Evolutionary conservation across 2,329 filamentous ascomycete species (phyloP).

Genomic region (Huntiella savannae): DNA sequence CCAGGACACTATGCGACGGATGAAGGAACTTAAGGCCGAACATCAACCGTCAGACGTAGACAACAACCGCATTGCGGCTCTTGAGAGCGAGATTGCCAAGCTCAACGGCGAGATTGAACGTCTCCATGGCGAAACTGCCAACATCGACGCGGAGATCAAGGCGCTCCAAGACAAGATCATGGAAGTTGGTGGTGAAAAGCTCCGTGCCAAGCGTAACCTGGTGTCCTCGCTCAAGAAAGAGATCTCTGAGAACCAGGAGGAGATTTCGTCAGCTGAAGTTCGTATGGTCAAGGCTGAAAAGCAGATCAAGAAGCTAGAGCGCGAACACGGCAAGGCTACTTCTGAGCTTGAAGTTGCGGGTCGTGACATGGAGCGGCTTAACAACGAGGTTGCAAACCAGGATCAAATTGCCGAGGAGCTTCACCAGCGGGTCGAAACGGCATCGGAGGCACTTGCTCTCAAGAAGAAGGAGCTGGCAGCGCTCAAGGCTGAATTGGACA

Average conservation of each 20-base stretch:
- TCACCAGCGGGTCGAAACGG: conserved; percentile 57
- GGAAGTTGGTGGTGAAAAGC: conserved; percentile 87
- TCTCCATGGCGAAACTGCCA: conserved; percentile 68
- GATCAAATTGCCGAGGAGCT: conserved; percentile 55
- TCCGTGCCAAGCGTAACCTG: conserved; percentile 75
- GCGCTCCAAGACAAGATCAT: conserved; percentile 90
- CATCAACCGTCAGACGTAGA: conserved; percentile 67
- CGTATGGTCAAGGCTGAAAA: conserved; percentile 87
- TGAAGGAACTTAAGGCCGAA: conserved; percentile 67
- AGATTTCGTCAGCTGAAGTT: conserved; percentile 71
- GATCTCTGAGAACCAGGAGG: conserved; percentile 61
- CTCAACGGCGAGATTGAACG: conserved; percentile 63
- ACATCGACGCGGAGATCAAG: conserved; percentile 84
- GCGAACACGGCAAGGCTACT: conserved; percentile 57
- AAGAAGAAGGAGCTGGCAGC: conserved; percentile 66
- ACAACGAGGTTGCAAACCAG: conserved; percentile 62
- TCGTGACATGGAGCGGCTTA: conserved; percentile 56
- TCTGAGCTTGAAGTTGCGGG: conserved; percentile 58
- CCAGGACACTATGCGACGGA: conserved; percentile 61
- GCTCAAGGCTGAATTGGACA: conserved; percentile 71
- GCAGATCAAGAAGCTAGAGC: conserved; percentile 69
- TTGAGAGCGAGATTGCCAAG: conserved; percentile 61
- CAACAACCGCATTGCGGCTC: conserved; percentile 47
- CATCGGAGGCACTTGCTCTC: conserved; percentile 54
- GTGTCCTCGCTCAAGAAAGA: conserved; percentile 79